Conservation (phyloP, 495 filamentous ascomycete species). For the Delitschia confertaspora region DNA sequence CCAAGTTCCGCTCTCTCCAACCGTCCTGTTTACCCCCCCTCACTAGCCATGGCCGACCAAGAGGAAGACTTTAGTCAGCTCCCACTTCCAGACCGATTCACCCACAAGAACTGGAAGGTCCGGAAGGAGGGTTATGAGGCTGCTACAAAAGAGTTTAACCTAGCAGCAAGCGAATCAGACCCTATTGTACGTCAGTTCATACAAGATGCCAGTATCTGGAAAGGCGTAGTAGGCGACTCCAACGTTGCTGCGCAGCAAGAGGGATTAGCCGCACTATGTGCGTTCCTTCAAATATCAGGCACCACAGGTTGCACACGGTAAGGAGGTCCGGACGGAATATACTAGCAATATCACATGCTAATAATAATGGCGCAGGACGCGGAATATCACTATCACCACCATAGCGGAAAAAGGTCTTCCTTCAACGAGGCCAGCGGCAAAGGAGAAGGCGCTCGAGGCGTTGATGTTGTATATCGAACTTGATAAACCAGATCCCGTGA, state of each 20-base stretch:
- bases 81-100: conserved; percentile 71
- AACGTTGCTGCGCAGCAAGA: conserved; percentile 97
- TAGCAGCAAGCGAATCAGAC: conserved; percentile 77
- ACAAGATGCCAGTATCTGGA: conserved; percentile 80
- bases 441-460: conserved; percentile 77
- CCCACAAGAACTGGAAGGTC: conserved; percentile 97
- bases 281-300: conserved; percentile 84
- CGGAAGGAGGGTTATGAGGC: conserved; percentile 93
- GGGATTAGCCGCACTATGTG: conserved; percentile 74
- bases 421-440: conserved; percentile 77
- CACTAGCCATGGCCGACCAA: conserved; percentile 51
- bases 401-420: conserved; percentile 90
- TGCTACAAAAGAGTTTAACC: conserved; percentile 75
- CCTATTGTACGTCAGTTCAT: conserved; percentile 78
- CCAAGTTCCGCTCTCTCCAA: conserved; percentile 5
- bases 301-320: conserved; percentile 66
- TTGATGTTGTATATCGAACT: conserved; percentile 83
- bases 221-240: conserved; percentile 84
- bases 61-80: conserved; percentile 81
- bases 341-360: conserved; percentile 1
- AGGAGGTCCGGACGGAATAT: conserved; percentile 8
- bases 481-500: conserved; percentile 73
- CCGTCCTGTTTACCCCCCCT: conserved; percentile 1
- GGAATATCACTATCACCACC: conserved; percentile 59
- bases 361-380: conserved; percentile 47